Percentiles rank a stretch among this genome's conserved stretches.
Conservation (phyloP, 495 filamentous ascomycete genomes). For the Amorphotheca resinae region DNA sequence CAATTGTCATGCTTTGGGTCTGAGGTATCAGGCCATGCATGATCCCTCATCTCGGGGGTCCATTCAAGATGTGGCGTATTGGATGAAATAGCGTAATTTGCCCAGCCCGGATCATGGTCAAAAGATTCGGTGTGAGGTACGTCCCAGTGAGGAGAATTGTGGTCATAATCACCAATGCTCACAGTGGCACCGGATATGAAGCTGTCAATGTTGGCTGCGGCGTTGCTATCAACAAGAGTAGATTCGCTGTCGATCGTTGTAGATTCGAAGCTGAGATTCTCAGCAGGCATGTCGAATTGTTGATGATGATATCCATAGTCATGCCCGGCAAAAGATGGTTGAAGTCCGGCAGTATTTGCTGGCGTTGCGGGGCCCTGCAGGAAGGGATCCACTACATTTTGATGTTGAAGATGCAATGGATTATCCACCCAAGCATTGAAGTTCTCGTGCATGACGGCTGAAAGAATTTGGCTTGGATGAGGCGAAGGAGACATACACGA, state of each 20-base stretch:
- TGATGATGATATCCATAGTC: conserved; percentile 3
- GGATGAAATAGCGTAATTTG: conserved; percentile 6
- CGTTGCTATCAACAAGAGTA: conserved; percentile 8
- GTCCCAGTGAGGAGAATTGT: conserved; percentile 4
- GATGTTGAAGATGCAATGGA: conserved; percentile 14
- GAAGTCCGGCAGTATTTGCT: conserved; percentile 24
- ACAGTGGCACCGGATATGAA: conserved; percentile 6
- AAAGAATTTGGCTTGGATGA: conserved; percentile 30
- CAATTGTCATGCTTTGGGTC: not conserved
- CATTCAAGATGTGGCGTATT: conserved; percentile 5
- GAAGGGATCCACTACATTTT: conserved; percentile 24
- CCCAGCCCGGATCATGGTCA: conserved; percentile 10
- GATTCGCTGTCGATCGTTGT: conserved; percentile 10
- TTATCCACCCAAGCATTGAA: conserved; percentile 23
- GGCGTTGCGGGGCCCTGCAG: conserved; percentile 28
- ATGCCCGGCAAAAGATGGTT: conserved; percentile 21
- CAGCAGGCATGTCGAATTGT: conserved; percentile 4
- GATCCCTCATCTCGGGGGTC: not conserved
- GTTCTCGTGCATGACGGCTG: conserved; percentile 32
- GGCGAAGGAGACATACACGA: conserved; percentile 31
- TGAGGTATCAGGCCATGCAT: conserved; percentile 1
- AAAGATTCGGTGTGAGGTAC: conserved; percentile 5
- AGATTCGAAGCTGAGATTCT: conserved; percentile 12
- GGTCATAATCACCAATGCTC: conserved; percentile 4
- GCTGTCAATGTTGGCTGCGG: conserved; percentile 4